Evolutionary conservation across 768 basidiomycete species (phyloP).

Genomic region (Boletellus sp.): DNA sequence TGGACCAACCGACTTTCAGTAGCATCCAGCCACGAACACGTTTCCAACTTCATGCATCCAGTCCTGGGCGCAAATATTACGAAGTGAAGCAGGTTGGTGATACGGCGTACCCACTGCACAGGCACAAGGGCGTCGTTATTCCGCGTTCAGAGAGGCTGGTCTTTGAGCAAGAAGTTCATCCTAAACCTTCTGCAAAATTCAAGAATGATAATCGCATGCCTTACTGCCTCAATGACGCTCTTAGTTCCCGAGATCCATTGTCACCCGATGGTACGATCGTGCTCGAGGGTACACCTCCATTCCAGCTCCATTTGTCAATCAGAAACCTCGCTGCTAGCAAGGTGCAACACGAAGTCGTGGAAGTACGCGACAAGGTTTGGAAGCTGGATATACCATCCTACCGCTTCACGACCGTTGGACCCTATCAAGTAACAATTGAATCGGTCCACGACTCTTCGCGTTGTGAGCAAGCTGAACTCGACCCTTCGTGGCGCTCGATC

Average conservation of each 20-base stretch:
- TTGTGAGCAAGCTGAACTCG: constrained; percentile 71
- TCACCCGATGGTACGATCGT: constrained; percentile 54
- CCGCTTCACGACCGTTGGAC: constrained; percentile 72
- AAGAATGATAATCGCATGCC: constrained; percentile 59
- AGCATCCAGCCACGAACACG: constrained; percentile 78
- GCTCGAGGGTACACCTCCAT: constrained; percentile 84
- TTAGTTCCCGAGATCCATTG: constrained; percentile 51
- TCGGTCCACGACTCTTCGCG: constrained; percentile 75
- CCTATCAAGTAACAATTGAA: constrained; percentile 76
- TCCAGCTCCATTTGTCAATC: constrained; percentile 69
- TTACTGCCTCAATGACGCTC: constrained; percentile 71
- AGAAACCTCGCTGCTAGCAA: constrained; percentile 73
- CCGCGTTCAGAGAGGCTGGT: constrained; percentile 66
- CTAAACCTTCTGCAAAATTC: constrained; percentile 80
- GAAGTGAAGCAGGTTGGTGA: constrained; percentile 90
- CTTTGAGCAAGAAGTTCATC: constrained; percentile 83
- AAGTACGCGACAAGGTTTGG: constrained; percentile 56
- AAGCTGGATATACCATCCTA: constrained; percentile 67
- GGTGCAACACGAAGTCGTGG: constrained; percentile 53
- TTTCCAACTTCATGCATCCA: constrained; percentile 76
- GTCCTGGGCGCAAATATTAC: constrained; percentile 80
- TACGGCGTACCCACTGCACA: constrained; percentile 73
- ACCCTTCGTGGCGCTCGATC: constrained; percentile 56
- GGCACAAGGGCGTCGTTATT: constrained; percentile 58
- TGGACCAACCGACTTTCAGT: constrained; percentile 78